Conservation (phyloP, 352 stramenopile genomes). For the Phytophthora constricta region DNA sequence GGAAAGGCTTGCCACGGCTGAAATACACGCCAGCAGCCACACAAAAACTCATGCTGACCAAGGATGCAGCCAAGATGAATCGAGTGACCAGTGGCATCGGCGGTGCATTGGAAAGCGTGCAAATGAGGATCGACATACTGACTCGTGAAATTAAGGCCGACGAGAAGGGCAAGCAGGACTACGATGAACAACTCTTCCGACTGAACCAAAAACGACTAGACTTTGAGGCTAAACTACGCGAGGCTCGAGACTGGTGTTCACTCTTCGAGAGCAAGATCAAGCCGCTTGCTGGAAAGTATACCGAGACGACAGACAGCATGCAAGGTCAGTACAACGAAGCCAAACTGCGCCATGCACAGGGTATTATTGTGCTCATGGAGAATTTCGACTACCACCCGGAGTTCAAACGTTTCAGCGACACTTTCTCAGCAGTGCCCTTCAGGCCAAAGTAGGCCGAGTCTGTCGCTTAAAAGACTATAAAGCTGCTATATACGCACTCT, state of each 20-base stretch:
- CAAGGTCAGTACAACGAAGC: constrained; percentile 86
- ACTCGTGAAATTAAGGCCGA: constrained; percentile 76
- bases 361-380: constrained; percentile 84
- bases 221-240: constrained; percentile 55
- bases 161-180: constrained; percentile 81
- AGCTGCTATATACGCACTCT: too few species aligned
- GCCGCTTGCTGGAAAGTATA: constrained; percentile 72
- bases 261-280: constrained; percentile 79
- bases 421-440: constrained; percentile 86
- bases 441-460: constrained; percentile 51
- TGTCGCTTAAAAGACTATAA: neutral
- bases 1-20: constrained; percentile 49
- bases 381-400: constrained; percentile 92
- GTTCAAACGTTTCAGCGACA: constrained; percentile 90
- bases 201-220: constrained; percentile 60
- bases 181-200: constrained; percentile 78
- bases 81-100: constrained; percentile 73
- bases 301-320: constrained; percentile 79
- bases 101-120: constrained; percentile 62
- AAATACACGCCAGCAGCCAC: constrained; percentile 54
- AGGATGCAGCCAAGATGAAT: constrained; percentile 76
- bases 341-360: constrained; percentile 83
- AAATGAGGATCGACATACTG: constrained; percentile 67
- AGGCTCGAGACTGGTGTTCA: constrained; percentile 66
- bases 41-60: constrained; percentile 54